Base-by-base conservation (phyloP, 176 grass and related monocot genomes). In the Echinochloa phyllopogon region DNA sequence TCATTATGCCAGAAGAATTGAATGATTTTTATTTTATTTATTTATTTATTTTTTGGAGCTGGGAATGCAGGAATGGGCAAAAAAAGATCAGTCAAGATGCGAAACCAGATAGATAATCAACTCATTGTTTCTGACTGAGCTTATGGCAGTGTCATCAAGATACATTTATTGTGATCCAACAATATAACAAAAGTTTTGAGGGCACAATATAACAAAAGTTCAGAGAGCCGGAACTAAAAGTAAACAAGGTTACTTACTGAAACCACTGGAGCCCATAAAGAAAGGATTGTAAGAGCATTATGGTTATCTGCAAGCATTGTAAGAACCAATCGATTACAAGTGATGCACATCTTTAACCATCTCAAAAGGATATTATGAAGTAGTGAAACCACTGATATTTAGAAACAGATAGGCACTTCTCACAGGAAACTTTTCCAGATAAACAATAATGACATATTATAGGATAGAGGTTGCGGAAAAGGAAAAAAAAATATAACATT, bases 281-380 rank as follows among this genome's bases (percentile, higher is more conserved):
- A 81, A 91, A 97, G 82, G 72, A 97, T 75, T 72, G 95, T 93
- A 49, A 97, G 11, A 50, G 95, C 95, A 79, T 97, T 97, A 91
- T 97, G 87, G 60, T 97, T 94, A 87, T 92, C 95, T 97, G 95
- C 81, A 89, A 80, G 42, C 64, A 90, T 83, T 57, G 23, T 12
- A 87, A 75, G 39, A 85, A 88, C 60, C 47, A 84, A 16, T 58
- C 16, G 2, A 18, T 57, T 55, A 23, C 15, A 40, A 48, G 10
- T 33, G 41, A 71, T 44, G 23, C 15, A 76, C 15, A 60, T 63
- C 1, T 25, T 57, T 59, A 45, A 4, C 6, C 69, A 68, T 57
- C 42, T 21, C 21, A 76, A 21, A 17, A 79, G 60, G 40, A 79
- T 74, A 27, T 20, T 75, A 67, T 29, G 40, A 8, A 80, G 75